A percentile compares a stretch with the other conserved stretches of the same genome.
Evolutionary conservation across 768 basidiomycete species (phyloP).

Genomic region (Agaricus subrufescens): DNA sequence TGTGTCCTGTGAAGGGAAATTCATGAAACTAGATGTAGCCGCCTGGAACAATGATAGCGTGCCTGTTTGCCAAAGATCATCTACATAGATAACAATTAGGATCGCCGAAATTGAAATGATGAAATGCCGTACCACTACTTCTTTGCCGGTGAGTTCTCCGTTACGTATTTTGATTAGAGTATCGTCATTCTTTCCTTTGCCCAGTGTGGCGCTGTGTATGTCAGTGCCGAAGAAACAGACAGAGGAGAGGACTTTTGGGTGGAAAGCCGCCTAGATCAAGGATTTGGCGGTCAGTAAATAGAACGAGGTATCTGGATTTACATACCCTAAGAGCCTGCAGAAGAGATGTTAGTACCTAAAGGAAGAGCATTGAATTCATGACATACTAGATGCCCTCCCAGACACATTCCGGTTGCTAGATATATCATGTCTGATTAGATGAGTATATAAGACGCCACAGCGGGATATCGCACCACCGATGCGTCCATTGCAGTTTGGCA

Average conservation of each 20-base stretch:
- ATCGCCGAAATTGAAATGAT: not conserved
- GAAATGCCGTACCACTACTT: conserved; percentile 62
- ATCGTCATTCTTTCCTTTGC: conserved; percentile 81
- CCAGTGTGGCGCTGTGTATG: conserved; percentile 83
- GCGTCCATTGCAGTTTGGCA: conserved; percentile 85
- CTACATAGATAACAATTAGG: conserved; percentile 26
- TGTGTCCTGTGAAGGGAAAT: conserved; percentile 58
- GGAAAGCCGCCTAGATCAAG: conserved; percentile 71
- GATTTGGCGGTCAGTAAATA: not conserved
- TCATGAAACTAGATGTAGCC: no score
- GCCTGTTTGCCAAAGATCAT: conserved; percentile 97
- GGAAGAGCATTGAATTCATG: not conserved
- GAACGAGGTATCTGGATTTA: not conserved
- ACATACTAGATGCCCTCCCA: conserved; percentile 79
- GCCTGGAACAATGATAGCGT: conserved; percentile 7
- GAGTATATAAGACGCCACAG: not conserved
- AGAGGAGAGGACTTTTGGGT: conserved; percentile 73
- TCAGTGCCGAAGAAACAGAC: conserved; percentile 97
- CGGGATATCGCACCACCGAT: conserved; percentile 60
- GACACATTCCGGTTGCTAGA: conserved; percentile 85
- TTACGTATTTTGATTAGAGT: conserved; percentile 67
- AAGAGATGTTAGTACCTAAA: not conserved
- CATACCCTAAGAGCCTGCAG: conserved; percentile 37
- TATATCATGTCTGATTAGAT: not conserved
- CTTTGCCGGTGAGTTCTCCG: conserved; percentile 75